Percentiles rank a stretch among this genome's conserved stretches.
Evolutionary conservation across 148 eudicot genomes (phyloP).

Genomic region (Camellia lanceoleosa): DNA sequence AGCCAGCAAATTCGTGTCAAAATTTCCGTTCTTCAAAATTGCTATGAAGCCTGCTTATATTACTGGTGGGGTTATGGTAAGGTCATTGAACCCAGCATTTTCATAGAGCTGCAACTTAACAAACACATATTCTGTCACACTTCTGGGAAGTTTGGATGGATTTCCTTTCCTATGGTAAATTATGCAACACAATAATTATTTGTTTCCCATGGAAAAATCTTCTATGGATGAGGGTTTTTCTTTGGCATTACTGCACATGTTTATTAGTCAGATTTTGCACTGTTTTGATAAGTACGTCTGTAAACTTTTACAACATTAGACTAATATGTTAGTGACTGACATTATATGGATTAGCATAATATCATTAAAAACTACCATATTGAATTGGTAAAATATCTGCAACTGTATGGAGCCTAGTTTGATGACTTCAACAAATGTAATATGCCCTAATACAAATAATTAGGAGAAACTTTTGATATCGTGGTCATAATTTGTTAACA

Average conservation of each 20-base stretch:
- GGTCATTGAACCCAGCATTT: slow-evolving; percentile 3
- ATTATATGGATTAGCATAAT: neutral
- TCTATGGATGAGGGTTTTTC: neutral
- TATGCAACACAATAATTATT: neutral
- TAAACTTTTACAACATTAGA: neutral
- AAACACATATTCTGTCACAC: too few species aligned
- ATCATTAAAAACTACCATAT: too few species aligned
- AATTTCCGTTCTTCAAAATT: slow-evolving; percentile 7
- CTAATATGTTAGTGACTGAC: neutral
- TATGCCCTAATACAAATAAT: neutral
- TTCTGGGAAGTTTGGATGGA: neutral
- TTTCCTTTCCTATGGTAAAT: neutral
- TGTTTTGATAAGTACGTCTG: neutral
- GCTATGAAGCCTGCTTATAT: neutral
- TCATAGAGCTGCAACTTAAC: neutral
- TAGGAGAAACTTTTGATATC: neutral
- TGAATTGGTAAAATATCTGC: neutral
- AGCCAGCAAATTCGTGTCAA: neutral
- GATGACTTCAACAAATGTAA: too few species aligned
- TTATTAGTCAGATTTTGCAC: neutral
- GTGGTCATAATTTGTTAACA: neutral
- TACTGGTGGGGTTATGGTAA: neutral
- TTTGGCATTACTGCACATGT: neutral
- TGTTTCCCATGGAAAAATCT: neutral
- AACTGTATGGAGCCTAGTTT: neutral